phyloP scores from a whole-genome alignment of 1,139 yeast genomes.

The Hansenula anomala region DNA sequence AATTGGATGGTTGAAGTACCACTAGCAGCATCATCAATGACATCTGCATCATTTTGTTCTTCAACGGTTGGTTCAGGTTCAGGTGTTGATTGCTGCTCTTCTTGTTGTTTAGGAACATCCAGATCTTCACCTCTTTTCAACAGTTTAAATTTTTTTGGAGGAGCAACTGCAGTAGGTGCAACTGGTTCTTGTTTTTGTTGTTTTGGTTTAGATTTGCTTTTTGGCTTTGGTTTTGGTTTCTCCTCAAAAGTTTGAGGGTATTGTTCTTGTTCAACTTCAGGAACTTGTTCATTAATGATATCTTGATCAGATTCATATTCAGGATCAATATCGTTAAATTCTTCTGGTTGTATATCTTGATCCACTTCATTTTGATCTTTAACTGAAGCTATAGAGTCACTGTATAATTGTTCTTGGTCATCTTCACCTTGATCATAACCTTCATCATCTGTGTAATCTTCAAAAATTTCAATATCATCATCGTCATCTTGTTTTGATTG shows the following conservation, averaged over 20 bases:
- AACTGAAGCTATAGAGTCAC: constrained; percentile 1
- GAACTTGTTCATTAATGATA: constrained; percentile 29
- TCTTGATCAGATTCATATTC: constrained; percentile 9
- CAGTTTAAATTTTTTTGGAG: constrained; percentile 21
- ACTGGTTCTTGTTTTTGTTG: background rate
- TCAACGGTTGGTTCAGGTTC: background rate
- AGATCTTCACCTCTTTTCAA: constrained; percentile 30
- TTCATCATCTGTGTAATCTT: constrained; percentile 16
- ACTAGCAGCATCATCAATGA: constrained; percentile 5
- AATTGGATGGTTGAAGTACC: constrained; percentile 8
- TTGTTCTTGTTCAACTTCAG: constrained; percentile 38
- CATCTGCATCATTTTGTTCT: constrained; percentile 1
- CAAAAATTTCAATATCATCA: constrained; percentile 17
- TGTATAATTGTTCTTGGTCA: constrained; percentile 1
- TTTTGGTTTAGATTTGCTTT: too few species aligned
- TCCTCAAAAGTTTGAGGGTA: too few species aligned
- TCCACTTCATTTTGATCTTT: constrained; percentile 7
- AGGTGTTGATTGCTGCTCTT: constrained; percentile 2
- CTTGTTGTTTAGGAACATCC: constrained; percentile 2
- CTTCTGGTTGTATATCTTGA: constrained; percentile 7
- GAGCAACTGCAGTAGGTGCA: constrained; percentile 2
- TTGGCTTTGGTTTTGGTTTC: too few species aligned
- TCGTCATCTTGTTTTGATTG: constrained; percentile 7
- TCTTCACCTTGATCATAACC: constrained; percentile 1
- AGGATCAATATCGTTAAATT: constrained; percentile 10